Evolutionary conservation across 2,329 filamentous ascomycete species (phyloP).

Genomic region (Phialemonium atrogriseum): DNA sequence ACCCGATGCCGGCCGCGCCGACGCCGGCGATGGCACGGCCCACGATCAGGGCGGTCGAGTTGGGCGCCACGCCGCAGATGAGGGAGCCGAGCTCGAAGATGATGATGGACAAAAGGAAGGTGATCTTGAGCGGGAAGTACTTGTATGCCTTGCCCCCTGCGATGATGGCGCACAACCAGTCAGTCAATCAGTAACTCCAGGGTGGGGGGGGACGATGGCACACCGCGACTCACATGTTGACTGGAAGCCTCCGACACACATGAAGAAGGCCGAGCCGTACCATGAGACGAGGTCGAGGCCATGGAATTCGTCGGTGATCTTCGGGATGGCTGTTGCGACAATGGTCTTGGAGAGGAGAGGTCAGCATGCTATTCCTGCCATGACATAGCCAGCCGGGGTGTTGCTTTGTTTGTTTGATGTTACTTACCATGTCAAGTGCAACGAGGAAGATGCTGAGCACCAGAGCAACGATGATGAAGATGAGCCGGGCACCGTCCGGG

Average conservation of each 20-base stretch:
- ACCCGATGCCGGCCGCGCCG: constrained; percentile 22
- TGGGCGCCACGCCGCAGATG: constrained; percentile 24
- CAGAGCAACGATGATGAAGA: constrained; percentile 2
- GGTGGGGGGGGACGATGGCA: too few species aligned
- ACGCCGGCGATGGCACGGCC: constrained; percentile 26
- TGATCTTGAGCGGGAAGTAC: constrained; percentile 22
- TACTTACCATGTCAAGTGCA: constrained; percentile 1
- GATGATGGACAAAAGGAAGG: constrained; percentile 21
- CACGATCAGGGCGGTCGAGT: constrained; percentile 21
- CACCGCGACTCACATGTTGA: too few species aligned
- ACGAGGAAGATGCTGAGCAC: constrained; percentile 3
- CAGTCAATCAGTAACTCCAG: too few species aligned
- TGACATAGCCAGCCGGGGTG: too few species aligned
- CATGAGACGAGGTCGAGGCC: constrained; percentile 31
- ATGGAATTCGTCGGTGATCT: constrained; percentile 21
- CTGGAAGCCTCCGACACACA: constrained; percentile 22
- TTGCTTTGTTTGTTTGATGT: too few species aligned
- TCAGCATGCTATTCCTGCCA: too few species aligned
- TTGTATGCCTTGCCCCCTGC: constrained; percentile 22
- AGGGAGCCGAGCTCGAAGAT: constrained; percentile 29
- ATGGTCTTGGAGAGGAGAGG: constrained; percentile 15
- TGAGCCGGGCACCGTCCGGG: not conserved
- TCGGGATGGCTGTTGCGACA: constrained; percentile 24
- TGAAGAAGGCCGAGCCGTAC: constrained; percentile 29
- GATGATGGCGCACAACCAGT: too few species aligned